Evolutionary conservation across 768 basidiomycete genomes (phyloP).

Genomic region (Tulasnella calospora): DNA sequence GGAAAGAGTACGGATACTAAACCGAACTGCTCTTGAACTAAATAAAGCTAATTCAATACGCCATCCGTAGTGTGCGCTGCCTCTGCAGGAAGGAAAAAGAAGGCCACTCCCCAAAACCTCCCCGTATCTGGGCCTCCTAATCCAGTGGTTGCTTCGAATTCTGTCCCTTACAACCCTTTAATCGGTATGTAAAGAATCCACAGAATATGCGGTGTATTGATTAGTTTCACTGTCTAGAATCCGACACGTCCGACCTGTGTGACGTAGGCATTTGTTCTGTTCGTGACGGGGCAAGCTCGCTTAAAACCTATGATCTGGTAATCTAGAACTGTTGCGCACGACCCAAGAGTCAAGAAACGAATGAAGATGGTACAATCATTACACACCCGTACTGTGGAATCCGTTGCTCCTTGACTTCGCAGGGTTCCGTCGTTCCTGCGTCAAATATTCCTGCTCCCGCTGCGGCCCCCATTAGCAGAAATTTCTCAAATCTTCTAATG

Average conservation of each 20-base stretch:
- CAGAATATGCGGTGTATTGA: too few relatives aligned
- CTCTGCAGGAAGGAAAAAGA: too few relatives aligned
- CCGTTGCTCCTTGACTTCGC: background rate
- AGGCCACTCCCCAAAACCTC: too few relatives aligned
- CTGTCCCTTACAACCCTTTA: too few relatives aligned
- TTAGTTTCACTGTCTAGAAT: too few relatives aligned
- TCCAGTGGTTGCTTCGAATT: too few relatives aligned
- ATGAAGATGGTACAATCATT: background rate
- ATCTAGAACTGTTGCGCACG: background rate
- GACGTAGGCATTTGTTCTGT: background rate
- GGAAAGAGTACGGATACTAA: too few relatives aligned
- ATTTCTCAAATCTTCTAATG: background rate
- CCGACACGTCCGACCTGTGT: background rate
- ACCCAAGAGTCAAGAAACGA: background rate
- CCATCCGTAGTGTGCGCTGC: too few relatives aligned
- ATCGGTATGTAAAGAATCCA: too few relatives aligned
- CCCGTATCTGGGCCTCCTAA: too few relatives aligned
- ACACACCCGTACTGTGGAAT: background rate
- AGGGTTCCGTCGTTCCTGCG: background rate
- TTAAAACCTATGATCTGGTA: background rate
- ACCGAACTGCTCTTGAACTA: too few relatives aligned
- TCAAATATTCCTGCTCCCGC: background rate
- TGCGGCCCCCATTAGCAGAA: background rate
- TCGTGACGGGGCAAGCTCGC: background rate
- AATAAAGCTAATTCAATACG: too few relatives aligned